phyloP scores from a whole-genome alignment of 768 basidiomycete species.

The Kwoniella bestiolae region DNA sequence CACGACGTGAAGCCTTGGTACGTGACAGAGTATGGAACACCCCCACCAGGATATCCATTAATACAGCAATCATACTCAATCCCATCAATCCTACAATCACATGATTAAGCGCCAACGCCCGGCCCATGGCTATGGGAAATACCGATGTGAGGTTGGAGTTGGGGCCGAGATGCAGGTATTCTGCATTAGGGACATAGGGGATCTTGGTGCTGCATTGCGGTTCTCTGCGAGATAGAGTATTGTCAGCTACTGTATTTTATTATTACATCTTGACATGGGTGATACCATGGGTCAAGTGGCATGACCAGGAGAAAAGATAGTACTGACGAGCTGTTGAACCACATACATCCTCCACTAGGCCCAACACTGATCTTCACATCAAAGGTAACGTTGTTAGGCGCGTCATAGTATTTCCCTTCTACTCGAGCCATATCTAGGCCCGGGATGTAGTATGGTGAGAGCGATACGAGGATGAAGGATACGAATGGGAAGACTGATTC shows the following conservation, averaged over 20 bases:
- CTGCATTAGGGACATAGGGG: constrained; percentile 12
- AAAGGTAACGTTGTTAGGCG: not conserved
- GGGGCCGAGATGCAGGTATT: constrained; percentile 7
- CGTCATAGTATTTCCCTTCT: not conserved
- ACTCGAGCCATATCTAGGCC: not conserved
- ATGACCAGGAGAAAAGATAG: not conserved
- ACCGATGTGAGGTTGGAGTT: constrained; percentile 4
- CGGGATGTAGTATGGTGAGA: not conserved
- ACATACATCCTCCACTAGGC: constrained; percentile 15
- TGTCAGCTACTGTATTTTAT: not conserved
- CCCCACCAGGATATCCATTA: constrained; percentile 5
- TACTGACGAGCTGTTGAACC: constrained; percentile 14
- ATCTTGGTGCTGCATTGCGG: not conserved
- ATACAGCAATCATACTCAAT: not conserved
- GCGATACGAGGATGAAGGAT: constrained; percentile 4
- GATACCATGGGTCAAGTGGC: too few species aligned
- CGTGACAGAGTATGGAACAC: not conserved
- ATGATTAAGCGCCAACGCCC: constrained; percentile 7
- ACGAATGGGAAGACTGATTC: not conserved
- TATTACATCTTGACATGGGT: too few species aligned
- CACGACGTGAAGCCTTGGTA: too few species aligned
- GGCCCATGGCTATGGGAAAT: constrained; percentile 13
- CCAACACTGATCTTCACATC: constrained; percentile 5
- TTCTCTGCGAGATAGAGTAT: not conserved
- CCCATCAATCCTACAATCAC: constrained; percentile 7